Evolutionary conservation across 2,329 filamentous ascomycete species (phyloP).

Genomic region (Colletotrichum neosansevieriae): DNA sequence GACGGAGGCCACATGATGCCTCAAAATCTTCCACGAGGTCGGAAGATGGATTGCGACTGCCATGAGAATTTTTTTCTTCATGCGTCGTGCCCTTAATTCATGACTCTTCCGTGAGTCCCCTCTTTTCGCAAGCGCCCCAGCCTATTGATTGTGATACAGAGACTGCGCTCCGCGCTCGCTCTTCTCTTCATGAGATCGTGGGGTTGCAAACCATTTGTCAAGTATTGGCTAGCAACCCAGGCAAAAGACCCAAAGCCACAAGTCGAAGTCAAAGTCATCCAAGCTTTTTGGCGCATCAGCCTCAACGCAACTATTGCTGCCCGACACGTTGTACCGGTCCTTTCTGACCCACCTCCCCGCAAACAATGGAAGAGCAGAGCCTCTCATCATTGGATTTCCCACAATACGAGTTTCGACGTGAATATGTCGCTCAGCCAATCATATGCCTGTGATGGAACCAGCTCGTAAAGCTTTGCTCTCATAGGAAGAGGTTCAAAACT

Average conservation of each 20-base stretch:
- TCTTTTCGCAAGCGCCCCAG: neutral
- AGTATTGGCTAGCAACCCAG: neutral
- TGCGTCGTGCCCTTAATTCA: neutral
- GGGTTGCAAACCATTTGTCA: neutral
- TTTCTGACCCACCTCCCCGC: constrained; percentile 2
- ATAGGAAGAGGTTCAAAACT: neutral
- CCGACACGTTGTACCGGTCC: neutral
- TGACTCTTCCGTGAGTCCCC: constrained; percentile 12
- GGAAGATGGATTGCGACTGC: neutral
- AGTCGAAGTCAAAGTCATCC: neutral
- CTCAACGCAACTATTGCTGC: neutral
- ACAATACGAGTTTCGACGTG: neutral
- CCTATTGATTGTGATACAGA: neutral
- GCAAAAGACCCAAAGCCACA: neutral
- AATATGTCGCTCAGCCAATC: neutral
- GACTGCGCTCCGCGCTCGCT: neutral
- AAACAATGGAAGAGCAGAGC: constrained; percentile 3
- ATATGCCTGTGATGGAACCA: constrained; percentile 22
- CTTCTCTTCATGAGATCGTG: neutral
- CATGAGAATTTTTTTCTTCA: neutral
- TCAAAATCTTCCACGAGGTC: constrained; percentile 1
- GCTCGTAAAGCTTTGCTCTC: constrained; percentile 34
- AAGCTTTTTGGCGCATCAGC: neutral
- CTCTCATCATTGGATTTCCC: neutral
- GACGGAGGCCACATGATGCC: constrained; percentile 19